Evolutionary conservation across 768 basidiomycete species (phyloP).

Genomic region (Pholiota microspora): DNA sequence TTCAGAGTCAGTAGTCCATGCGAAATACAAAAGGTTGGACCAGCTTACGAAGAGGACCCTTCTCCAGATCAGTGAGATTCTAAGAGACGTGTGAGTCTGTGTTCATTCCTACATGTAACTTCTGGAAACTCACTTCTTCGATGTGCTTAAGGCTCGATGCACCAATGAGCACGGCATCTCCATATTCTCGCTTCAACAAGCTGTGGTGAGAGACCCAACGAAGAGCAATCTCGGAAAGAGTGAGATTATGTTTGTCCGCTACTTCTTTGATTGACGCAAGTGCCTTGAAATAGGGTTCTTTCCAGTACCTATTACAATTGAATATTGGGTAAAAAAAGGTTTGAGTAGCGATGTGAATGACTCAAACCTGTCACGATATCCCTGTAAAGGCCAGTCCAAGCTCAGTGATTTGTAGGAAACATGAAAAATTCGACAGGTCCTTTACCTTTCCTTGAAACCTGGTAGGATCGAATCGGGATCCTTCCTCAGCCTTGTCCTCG

Average conservation of each 20-base stretch:
- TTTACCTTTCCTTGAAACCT: constrained; percentile 43
- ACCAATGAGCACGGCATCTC: constrained; percentile 60
- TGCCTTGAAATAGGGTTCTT: constrained; percentile 48
- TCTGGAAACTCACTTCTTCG: constrained; percentile 40
- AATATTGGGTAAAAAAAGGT: not conserved
- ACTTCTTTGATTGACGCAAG: constrained; percentile 42
- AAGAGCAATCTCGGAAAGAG: constrained; percentile 52
- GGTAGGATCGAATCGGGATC: constrained; percentile 54
- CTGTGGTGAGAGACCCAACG: constrained; percentile 64
- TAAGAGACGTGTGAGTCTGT: constrained; percentile 12
- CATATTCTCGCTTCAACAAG: constrained; percentile 41
- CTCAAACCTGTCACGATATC: constrained; percentile 37
- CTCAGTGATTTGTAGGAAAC: not conserved
- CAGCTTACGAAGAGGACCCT: constrained; percentile 52
- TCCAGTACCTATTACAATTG: constrained; percentile 62
- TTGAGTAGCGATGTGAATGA: constrained; percentile 5
- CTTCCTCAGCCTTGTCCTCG: constrained; percentile 42
- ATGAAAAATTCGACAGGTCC: not conserved
- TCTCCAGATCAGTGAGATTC: constrained; percentile 53
- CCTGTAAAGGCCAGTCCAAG: too few relatives aligned
- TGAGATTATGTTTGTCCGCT: constrained; percentile 43
- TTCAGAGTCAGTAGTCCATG: too few relatives aligned
- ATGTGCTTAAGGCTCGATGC: constrained; percentile 58
- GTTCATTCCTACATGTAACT: too few relatives aligned
- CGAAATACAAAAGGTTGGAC: too few relatives aligned